These are phyloP conservation scores for Rubus parviflorus DNA, from an alignment of 306 rosid genomes.

Conservation along the genomic window DNA sequence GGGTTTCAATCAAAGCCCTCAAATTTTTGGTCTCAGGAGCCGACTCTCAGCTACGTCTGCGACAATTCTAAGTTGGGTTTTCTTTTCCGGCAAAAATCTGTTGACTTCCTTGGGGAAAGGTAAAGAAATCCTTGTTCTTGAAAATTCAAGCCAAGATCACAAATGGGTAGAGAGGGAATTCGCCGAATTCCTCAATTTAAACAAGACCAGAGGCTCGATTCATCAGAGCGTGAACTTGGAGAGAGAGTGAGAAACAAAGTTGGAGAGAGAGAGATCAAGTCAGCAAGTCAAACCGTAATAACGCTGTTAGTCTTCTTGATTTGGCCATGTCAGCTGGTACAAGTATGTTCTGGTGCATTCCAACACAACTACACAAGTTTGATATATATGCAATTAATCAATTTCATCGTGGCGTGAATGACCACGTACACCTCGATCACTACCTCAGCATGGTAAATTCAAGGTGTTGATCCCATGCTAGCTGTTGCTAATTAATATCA, in stretches of 20 bases:
- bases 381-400: too few species aligned
- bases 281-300: too few species aligned
- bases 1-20: slow-evolving; percentile 42
- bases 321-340: too few species aligned
- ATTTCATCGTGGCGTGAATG: too few species aligned
- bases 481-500: too few species aligned
- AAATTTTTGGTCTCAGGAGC: slow-evolving; percentile 60
- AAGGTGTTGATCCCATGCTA: too few species aligned
- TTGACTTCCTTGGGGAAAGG: slow-evolving; percentile 61
- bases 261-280: too few species aligned
- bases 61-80: slow-evolving; percentile 54
- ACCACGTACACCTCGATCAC: too few species aligned
- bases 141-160: slow-evolving; percentile 54
- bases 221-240: slow-evolving; percentile 73
- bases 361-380: too few species aligned
- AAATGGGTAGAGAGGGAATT: slow-evolving; percentile 74
- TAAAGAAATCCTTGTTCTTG: slow-evolving; percentile 52
- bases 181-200: slow-evolving; percentile 70
- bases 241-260: slow-evolving; percentile 13
- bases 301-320: too few species aligned
- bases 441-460: too few species aligned
- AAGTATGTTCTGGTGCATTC: too few species aligned
- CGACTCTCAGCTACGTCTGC: slow-evolving; percentile 87
- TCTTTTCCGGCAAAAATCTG: slow-evolving; percentile 46
- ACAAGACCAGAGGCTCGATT: slow-evolving; percentile 52